Base-by-base conservation (phyloP, 2,329 filamentous ascomycete species). In the Capronia epimyces region DNA sequence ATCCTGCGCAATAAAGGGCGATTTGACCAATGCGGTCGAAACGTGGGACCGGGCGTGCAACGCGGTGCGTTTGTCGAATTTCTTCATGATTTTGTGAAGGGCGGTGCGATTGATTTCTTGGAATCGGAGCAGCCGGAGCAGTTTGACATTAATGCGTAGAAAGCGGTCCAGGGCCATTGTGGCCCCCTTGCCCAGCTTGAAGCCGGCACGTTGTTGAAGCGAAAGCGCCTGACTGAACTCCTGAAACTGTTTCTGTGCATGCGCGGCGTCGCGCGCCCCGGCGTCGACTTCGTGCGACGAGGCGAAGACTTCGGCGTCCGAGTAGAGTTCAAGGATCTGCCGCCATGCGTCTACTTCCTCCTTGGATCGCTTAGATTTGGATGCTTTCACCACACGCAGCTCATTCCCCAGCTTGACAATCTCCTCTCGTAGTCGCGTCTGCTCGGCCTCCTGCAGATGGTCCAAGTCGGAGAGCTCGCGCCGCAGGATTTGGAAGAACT, bases 41-140 rank as follows among this genome's bases (percentile, higher is more conserved):
- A 60, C 46, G 3, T 53, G 48, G 29, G 78, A 72, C 32, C 81
- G 81, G 1, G 84, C 82, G 21, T 84, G 82, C 16, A 94, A 73
- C 1, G 84, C 81, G 1, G 89, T 95, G 52, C 82, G 80, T 68
- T 95, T 95, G 69, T 93, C 87, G 65, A 95, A 95, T 69, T 91
- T 95, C 67, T 95, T 95, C 46, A 95, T 70, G 45, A 95, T 95
- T 67, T 95, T 95, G 27, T 73, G 74, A 62, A 93, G 81, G 1
- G 89, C 89, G 24, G 78, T 78, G 58, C 81, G 80, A 62, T 95
- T 94, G 58, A 94, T 82, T 64, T 93, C 88, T 62, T 90, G 87
- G 60, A 94, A 95, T 52, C 84, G 83, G 57, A 95, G 75, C 45
- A 86, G 85, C 55, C 83, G 83, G n/a, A 94, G 74, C n/a, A 95